Base-by-base conservation (phyloP, 2,329 filamentous ascomycete species). In the Botrytis paeoniae region DNA sequence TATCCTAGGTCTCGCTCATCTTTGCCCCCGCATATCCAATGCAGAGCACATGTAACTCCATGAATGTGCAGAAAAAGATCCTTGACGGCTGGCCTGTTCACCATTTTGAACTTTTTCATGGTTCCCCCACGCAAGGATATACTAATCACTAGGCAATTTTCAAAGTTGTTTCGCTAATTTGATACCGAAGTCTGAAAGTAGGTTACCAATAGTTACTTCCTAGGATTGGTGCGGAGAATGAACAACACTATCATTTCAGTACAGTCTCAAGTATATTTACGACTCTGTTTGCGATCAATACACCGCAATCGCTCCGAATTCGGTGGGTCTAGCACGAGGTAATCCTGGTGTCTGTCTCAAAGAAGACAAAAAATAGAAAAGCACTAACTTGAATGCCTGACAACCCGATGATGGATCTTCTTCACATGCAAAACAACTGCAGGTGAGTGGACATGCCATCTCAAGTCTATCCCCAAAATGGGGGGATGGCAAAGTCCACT, bases 231-330 rank as follows among this genome's bases (percentile, higher is more conserved):
- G 62, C 62, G 62, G 41, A 64, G 62, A 45, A 64, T 29, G 62
- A 64, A 64, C 62, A 45, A 45, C 62, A 32, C 35, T 35, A 64
- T 64, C n/a, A 64, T 45, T 32, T 64, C 62, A 45, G 39, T 32
- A 43, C 32, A 39, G 59, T 61, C 59, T 61, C 32, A 61, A 37
- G 35, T 61, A 61, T 61, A 61, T 43, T 64, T 14, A 32, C 62
- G 20, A 68, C n/a, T 4, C 45, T 54, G n/a, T 51, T 57, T 29
- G 18, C 48, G 16, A 68, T 68, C 64, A 68, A 68, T 68, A 68
- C 65, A 68, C 65, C 65, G 65, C 35, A 54, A n/a, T 68, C n/a
- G 48, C 65, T 68, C 65, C 65, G 65, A 68, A 57, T 57, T 57
- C n/a, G 65, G 48, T 68, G 65, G 65, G 35, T 57, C 65, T 57